These are phyloP conservation scores for Alternaria metachromatica DNA, from an alignment of 2,329 filamentous ascomycete genomes.

Conservation along the genomic window DNA sequence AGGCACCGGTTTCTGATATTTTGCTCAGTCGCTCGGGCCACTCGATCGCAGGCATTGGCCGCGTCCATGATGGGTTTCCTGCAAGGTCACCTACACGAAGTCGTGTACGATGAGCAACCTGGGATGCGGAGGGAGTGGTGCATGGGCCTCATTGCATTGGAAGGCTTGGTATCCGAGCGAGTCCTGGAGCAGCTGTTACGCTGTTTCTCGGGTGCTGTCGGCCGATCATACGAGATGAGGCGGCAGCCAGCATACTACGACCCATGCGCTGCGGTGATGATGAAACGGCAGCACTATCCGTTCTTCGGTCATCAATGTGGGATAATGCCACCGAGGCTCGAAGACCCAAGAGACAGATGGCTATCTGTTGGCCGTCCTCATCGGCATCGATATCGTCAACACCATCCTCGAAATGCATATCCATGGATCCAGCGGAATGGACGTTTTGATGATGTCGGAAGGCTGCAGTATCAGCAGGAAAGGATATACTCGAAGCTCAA, in stretches of 20 bases:
- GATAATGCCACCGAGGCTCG: neutral
- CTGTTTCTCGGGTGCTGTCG: neutral
- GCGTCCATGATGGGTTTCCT: neutral
- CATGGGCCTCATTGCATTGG: neutral
- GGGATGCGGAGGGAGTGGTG: neutral
- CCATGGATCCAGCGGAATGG: neutral
- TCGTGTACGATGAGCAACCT: neutral
- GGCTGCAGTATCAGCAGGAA: slow-evolving; percentile 4
- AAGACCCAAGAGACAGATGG: neutral
- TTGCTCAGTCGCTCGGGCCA: neutral
- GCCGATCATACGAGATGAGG: neutral
- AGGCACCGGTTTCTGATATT: neutral
- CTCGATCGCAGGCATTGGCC: neutral
- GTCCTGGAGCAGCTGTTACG: neutral
- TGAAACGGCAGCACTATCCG: neutral
- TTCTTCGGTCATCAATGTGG: neutral
- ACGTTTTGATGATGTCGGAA: neutral
- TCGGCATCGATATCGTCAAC: neutral
- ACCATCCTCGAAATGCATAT: neutral
- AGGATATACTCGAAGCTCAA: slow-evolving; percentile 4
- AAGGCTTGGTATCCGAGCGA: neutral
- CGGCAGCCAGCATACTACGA: neutral
- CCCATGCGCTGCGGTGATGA: neutral
- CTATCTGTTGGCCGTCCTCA: neutral
- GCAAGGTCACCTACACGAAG: neutral